These are phyloP conservation scores for Tulasnella sp. DNA, from an alignment of 768 basidiomycete species.

Conservation along the genomic window DNA sequence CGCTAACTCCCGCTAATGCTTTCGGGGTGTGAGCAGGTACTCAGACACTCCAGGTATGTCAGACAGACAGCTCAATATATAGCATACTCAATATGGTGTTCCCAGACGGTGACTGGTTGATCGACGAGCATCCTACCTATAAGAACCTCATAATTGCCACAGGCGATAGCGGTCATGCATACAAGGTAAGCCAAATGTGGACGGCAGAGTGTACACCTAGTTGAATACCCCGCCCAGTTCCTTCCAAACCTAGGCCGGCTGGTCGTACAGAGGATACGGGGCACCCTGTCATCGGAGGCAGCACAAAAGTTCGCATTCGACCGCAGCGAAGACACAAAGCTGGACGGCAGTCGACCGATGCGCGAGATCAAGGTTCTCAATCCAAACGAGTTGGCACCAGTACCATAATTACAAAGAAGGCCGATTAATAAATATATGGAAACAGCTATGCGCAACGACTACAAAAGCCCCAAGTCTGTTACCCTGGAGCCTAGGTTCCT, in stretches of 20 bases:
- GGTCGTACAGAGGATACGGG: conserved; percentile 62
- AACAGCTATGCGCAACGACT: no score
- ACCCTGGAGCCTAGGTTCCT: background rate
- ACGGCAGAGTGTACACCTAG: background rate
- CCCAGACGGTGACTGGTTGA: conserved; percentile 73
- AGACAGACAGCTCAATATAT: no score
- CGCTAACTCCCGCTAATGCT: background rate
- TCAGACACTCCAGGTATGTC: conserved; percentile 52
- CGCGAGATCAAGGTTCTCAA: no score
- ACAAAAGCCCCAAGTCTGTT: background rate
- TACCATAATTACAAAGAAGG: no score
- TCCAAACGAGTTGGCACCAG: no score
- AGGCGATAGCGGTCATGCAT: conserved; percentile 80
- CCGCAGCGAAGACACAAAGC: conserved; percentile 26
- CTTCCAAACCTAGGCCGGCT: conserved; percentile 73
- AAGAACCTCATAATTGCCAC: conserved; percentile 67
- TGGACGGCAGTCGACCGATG: no score
- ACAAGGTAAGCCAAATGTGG: conserved; percentile 44
- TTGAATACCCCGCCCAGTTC: conserved; percentile 44
- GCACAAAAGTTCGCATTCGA: conserved; percentile 53
- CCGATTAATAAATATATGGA: background rate
- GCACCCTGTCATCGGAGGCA: conserved; percentile 43
- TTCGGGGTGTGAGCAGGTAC: conserved; percentile 46
- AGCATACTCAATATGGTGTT: background rate
- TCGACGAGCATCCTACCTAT: conserved; percentile 57